Evolutionary conservation across 352 stramenopile species (phyloP), one percentile per base, ranked within the genome.

Genomic region (Aphanomyces astaci): DNA sequence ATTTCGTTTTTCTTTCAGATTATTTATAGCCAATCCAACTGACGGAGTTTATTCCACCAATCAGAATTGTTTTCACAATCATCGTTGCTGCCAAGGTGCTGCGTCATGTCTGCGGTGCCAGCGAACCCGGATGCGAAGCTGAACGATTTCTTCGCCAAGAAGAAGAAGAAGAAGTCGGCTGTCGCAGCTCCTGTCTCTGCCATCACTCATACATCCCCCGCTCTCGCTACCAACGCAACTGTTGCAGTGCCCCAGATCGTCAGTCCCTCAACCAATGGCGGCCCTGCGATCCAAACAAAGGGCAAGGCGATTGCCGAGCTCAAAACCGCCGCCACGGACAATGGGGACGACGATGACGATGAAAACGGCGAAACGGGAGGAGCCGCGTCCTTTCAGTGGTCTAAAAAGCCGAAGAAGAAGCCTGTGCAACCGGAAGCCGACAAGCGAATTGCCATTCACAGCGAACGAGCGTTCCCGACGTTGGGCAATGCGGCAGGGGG

Each of bases 61-160:
- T 43, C 36, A 43, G 7, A 43, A 43, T 43, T 15, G 36, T 7
- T 15, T 43, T 15, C 15, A 15, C 36, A 7, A 15, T 15, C 7
- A 15, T 43, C 36, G 36, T n/a, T n/a, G n/a, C n/a, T n/a, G n/a
- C n/a, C n/a, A n/a, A n/a, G n/a, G n/a, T n/a, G n/a, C n/a, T n/a
- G n/a, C n/a, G n/a, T n/a, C 25, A 32, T 59, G 51, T 39, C 45
- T 53, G 45, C 45, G 13, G 45, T 53, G 45, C 45, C 13, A 28
- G 30, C 17, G 19, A 59, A 59, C 51, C 51, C 56, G 5, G 62
- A 68, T 60, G 51, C 46, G 13, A 68, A 68, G 31, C 15, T 68
- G 43, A 68, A 51, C 62, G 28, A 25, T 30, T 68, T 68, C 62
- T 68, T 68, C 31, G 62, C 62, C 0, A 68, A 68, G 62, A 68